These are phyloP conservation scores for Medicago truncatula DNA, from an alignment of 306 rosid genomes.

Conservation along the genomic window MtrunA17r5.0-ANR NC_053048.1:46692001-46692500, in stretches of 20 bases:
- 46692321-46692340: constrained; percentile 52
- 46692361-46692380: constrained; percentile 83
- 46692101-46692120: constrained; percentile 71
- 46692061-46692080: constrained; percentile 62
- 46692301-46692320: constrained; percentile 66
- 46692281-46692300: constrained; percentile 65
- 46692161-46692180: constrained; percentile 74
- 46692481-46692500: constrained; percentile 85
- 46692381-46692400: constrained; percentile 72
- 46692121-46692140: constrained; percentile 73
- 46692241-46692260: constrained; percentile 89
- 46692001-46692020: constrained; percentile 70
- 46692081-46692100: constrained; percentile 76
- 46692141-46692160: constrained; percentile 71
- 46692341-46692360: constrained; percentile 60
- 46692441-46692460: constrained; percentile 70
- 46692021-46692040: constrained; percentile 65
- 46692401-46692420: constrained; percentile 73
- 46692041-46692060: constrained; percentile 75
- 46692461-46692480: constrained; percentile 73
- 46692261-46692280: constrained; percentile 73
- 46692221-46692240: constrained; percentile 72
- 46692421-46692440: constrained; percentile 71
- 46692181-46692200: constrained; percentile 71
- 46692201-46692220: constrained; percentile 54